Evolutionary conservation across 106 monocot genomes (phyloP), one percentile per base, ranked within the genome.

Genomic region (Narthecium ossifragum): DNA sequence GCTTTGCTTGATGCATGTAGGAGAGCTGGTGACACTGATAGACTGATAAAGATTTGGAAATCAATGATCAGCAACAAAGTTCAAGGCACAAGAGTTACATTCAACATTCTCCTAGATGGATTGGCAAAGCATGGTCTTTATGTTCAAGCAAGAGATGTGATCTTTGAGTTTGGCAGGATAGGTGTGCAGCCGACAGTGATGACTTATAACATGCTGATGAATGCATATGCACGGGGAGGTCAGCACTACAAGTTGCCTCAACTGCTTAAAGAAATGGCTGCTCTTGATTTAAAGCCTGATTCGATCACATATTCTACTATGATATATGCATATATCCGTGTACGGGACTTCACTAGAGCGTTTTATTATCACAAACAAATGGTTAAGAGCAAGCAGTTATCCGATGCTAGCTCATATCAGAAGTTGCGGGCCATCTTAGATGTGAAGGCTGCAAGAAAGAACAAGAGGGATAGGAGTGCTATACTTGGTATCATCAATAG

Each of bases 131-230:
- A 91, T 46, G 98, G 98, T 49, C 71, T 84, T 31, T 98, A 98
- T 79, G 71, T 74, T 66, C 73, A 87, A 70, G 98, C 98, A 59
- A 81, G 91, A 51, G 84, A 98, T 64, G 81, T 91, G 30, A 73
- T 98, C 6, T 77, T 45, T 28, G 98, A 98, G 60, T 98, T 81
- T 65, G 73, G 75, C 39, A 78, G 57, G 69, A 27, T 84, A 2
- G 84, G 87, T 25, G 52, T 98, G 34, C 52, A 51, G 26, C 87
- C 98, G n/a, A 79, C 81, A 12, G 76, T 79, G 17, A 84, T 98
- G 90, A 91, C 91, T 4, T 98, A 91, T 53, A 98, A 98, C 46
- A 98, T 98, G 66, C 70, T 98, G 70, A 98, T 98, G 74, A 91
- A 98, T 79, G 98, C 91, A 23, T 98, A 87, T 76, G 91, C 81